These are phyloP conservation scores for Ophiostoma sp. DNA, from an alignment of 2,329 filamentous ascomycete genomes.

Conservation along the genomic window DNA sequence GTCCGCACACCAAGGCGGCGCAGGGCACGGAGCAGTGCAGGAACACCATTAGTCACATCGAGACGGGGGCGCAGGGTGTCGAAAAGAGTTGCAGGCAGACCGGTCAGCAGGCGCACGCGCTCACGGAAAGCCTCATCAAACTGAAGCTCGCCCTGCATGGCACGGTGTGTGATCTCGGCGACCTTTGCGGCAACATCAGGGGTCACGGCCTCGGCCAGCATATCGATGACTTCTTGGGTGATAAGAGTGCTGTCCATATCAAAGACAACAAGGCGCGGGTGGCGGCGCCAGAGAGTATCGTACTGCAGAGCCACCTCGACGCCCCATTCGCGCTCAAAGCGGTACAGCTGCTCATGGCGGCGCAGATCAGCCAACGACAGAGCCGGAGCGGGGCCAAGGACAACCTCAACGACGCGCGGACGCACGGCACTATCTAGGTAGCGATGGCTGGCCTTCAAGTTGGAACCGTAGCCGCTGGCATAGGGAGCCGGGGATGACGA, in stretches of 20 bases:
- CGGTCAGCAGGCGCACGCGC: constrained; percentile 73
- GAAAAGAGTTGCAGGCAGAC: constrained; percentile 73
- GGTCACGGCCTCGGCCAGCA: constrained; percentile 74
- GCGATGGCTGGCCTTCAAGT: constrained; percentile 57
- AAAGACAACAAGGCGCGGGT: constrained; percentile 86
- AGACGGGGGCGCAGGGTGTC: constrained; percentile 69
- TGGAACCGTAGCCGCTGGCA: constrained; percentile 32
- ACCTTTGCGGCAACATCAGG: constrained; percentile 74
- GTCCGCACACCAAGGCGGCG: constrained; percentile 78
- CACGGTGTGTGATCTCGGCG: constrained; percentile 81
- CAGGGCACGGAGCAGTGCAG: constrained; percentile 66
- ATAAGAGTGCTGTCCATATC: constrained; percentile 99
- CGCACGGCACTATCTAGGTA: constrained; percentile 57
- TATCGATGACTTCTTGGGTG: constrained; percentile 94
- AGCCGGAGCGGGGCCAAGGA: constrained; percentile 55
- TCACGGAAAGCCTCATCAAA: constrained; percentile 80
- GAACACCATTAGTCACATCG: constrained; percentile 75
- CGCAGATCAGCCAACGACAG: constrained; percentile 64
- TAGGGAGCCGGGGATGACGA: constrained; percentile 1
- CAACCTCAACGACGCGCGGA: constrained; percentile 62
- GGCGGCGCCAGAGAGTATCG: constrained; percentile 67
- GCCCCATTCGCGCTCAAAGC: constrained; percentile 84
- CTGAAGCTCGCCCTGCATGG: constrained; percentile 94
- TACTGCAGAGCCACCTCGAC: constrained; percentile 74
- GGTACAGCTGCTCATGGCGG: constrained; percentile 74